Conservation (phyloP, 2,329 filamentous ascomycete genomes). For the Juglanconis sp. region DNA sequence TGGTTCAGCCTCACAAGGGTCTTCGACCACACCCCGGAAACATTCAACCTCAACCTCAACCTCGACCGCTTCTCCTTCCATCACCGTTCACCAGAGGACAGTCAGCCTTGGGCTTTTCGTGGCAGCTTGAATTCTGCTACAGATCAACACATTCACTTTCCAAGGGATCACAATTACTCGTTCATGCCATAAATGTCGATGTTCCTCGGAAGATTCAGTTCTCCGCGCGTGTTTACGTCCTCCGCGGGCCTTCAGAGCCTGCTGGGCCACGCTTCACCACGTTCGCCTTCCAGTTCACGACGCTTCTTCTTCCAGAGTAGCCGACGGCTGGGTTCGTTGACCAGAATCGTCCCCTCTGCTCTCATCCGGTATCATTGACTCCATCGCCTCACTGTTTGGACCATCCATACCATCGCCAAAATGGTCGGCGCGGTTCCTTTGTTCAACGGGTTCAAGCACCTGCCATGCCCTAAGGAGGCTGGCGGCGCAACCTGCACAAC, state of each 20-base stretch:
- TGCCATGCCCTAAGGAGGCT: conserved; percentile 17
- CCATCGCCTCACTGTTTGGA: not conserved
- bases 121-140: no score
- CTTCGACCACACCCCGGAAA: not conserved
- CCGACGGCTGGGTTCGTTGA: not conserved
- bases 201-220: not conserved
- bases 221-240: not conserved
- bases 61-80: not conserved
- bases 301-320: not conserved
- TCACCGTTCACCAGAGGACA: not conserved
- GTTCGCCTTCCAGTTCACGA: not conserved
- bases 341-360: not conserved
- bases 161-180: not conserved
- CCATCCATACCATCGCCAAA: not conserved
- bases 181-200: not conserved
- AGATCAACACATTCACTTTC: not conserved
- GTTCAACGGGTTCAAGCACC: conserved; percentile 18
- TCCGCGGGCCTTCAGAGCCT: not conserved
- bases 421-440: conserved; percentile 15
- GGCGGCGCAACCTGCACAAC: conserved; percentile 15
- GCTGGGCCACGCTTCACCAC: not conserved
- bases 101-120: not conserved
- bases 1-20: conserved; percentile 1
- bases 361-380: not conserved
- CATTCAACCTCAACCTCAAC: not conserved